Base-by-base conservation (phyloP, 2,329 filamentous ascomycete species). In the Eutypella sp. region DNA sequence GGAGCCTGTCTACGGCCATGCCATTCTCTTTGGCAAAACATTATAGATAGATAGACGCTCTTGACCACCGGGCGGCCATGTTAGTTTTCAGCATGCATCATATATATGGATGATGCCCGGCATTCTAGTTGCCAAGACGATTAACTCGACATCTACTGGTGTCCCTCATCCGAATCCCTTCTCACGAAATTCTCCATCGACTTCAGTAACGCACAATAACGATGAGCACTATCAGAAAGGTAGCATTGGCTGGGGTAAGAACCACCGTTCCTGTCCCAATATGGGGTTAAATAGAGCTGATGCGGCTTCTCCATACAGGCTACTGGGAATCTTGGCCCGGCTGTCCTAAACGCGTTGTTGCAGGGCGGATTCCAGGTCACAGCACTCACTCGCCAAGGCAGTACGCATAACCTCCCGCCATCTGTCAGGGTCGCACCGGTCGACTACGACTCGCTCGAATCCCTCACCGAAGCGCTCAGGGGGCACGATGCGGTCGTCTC, bases 401-500 rank as follows among this genome's bases (percentile, higher is more conserved):
- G 72, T 13, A 56, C 51, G 10, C 57, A 63, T n/a, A 58, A 54
- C 1, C 60, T 65, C 48, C 63, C 70, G 2, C 23, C 60, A 0
- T 53, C 59, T 22, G 66, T 75, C 49, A 66, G 65, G 8, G 68
- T 78, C 23, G 59, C 74, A 47, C 62, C 67, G 3, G 71, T 73
- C 24, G 68, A 81, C 55, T 78, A 74, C 47, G 64, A 71, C 15
- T 72, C 70, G 2, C 58, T 72, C 2, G 60, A 70, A 0, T 74
- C 74, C 19, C 69, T 85, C 13, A 70, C 63, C 1, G 51, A 66
- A 1, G 76, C 75, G 0, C 72, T 85, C 41, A 55, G 70, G 43
- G 78, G 74, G 29, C 73, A 81, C 47, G 80, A 84, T 50, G 81
- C 75, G 1, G 67, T 83, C 18, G 59, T 84, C 23, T 67, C 68